These are phyloP conservation scores for Colletotrichum scovillei DNA, from an alignment of 2,329 filamentous ascomycete species.

Conservation along the genomic window DNA sequence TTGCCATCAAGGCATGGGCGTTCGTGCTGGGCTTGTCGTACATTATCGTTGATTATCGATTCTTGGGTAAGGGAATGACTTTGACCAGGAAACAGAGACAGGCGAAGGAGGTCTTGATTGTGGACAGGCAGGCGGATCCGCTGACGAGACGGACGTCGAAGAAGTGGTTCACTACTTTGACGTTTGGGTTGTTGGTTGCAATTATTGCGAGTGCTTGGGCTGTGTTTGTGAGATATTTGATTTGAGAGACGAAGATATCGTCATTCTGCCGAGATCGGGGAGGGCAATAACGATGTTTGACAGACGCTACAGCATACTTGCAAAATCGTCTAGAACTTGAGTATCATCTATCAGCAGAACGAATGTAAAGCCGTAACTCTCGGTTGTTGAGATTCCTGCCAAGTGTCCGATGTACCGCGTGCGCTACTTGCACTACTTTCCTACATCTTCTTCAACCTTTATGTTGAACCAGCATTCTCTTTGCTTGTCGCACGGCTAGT, in stretches of 20 bases:
- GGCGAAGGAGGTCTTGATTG: constrained; percentile 32
- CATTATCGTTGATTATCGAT: constrained; percentile 38
- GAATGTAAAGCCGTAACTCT: too few species aligned
- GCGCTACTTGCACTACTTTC: too few species aligned
- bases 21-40: constrained; percentile 37
- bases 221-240: constrained; percentile 38
- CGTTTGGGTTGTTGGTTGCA: constrained; percentile 29
- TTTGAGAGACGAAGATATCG: constrained; percentile 10
- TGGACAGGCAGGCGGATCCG: constrained; percentile 34
- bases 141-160: constrained; percentile 35
- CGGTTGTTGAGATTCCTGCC: too few species aligned
- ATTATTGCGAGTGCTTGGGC: constrained; percentile 38
- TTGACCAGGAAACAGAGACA: constrained; percentile 37
- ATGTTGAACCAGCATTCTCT: too few species aligned
- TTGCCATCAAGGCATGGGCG: constrained; percentile 37
- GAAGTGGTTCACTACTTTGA: constrained; percentile 31
- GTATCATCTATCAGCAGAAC: too few species aligned
- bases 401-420: too few species aligned
- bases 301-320: background rate
- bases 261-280: background rate
- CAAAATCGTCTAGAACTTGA: background rate
- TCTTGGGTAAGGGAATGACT: constrained; percentile 38
- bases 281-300: background rate
- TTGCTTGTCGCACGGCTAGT: too few species aligned
- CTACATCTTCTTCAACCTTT: too few species aligned